Base-by-base conservation (phyloP, 225 moss, liverwort and hornwort species). In the Physcomitrium patens region DNA sequence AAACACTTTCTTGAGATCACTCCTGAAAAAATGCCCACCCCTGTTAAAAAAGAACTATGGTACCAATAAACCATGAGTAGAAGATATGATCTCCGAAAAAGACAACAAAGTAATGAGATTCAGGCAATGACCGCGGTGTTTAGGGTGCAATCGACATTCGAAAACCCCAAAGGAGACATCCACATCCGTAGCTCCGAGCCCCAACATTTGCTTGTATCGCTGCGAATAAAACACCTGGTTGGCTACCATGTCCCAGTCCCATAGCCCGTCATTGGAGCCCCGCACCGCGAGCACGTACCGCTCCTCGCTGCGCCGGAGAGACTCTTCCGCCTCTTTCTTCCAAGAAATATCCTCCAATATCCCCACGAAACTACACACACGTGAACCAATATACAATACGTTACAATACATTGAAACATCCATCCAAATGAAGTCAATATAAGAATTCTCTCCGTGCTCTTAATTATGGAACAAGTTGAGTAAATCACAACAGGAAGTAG, bases 291-390 rank as follows among this genome's bases (percentile, higher is more conserved):
- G 84, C 74, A 87, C 84, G 24, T 72, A 87, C 41, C 87, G 79
- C 84, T 87, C 87, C 84, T 87, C 81, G 66, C 87, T 87, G 15
- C 74, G 81, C 46, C 81, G 81, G 31, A 87, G 71, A 16, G 84
- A 84, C 48, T 84, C 87, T 65, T 87, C 87, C 37, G 87, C 87
- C 60, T 84, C 63, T 31, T 87, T 87, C 54, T 81, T 78, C 87
- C 87, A 87, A n/a, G 87, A 84, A 23, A 87, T 84, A 74, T 87
- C 87, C 50, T 87, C 87, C 77, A 87, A 68, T 31, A 87, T 87
- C 17, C 87, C 87, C 65, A 87, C 82, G 74, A 79, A 87, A 66
- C 84, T 87, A 68, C 48, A 68, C 26, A 59, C 20, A 37, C 31
- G 7, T 43, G 16, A 66, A 6, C 28, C 15, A 12, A 43, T 0